A percentile compares a stretch with the other conserved stretches of the same genome.
Evolutionary conservation across 192 early-diverging fungal species (phyloP).

Genomic region (Linnemannia elongata): DNA sequence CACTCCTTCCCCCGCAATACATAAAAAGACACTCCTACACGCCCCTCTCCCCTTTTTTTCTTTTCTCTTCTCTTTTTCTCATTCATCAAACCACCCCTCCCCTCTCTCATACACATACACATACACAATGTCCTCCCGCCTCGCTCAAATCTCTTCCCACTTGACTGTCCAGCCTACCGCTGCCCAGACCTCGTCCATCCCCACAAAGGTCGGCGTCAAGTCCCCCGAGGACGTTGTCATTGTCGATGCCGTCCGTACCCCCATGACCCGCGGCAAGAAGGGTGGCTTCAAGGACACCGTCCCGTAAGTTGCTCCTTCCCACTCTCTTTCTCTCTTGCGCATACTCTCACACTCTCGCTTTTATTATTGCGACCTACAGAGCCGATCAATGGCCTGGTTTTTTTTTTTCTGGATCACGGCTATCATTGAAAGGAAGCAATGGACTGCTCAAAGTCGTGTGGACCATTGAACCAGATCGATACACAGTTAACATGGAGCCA

Average conservation of each 20-base stretch:
- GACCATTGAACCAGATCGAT: neutral
- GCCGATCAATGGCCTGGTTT: neutral
- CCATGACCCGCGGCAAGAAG: slow-evolving; percentile 80
- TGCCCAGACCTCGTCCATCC: slow-evolving; percentile 40
- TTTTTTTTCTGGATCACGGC: neutral
- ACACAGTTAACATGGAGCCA: neutral
- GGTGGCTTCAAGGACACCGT: slow-evolving; percentile 88
- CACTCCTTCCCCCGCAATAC: neutral
- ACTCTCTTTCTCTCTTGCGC: neutral
- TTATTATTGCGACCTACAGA: neutral
- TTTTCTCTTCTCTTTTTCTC: slow-evolving; percentile 20
- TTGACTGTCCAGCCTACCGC: slow-evolving; percentile 59
- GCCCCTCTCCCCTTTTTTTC: neutral
- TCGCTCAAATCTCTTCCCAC: slow-evolving; percentile 68
- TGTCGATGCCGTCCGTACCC: slow-evolving; percentile 82
- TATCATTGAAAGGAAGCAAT: neutral
- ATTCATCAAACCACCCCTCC: slow-evolving; percentile 17
- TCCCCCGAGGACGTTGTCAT: slow-evolving; percentile 88
- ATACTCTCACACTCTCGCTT: neutral
- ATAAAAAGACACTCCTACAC: slow-evolving; percentile 1
- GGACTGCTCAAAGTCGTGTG: neutral
- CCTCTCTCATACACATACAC: neutral
- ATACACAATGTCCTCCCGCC: slow-evolving; percentile 67
- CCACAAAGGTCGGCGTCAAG: slow-evolving; percentile 70
- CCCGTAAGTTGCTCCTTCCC: slow-evolving; percentile 64